Evolutionary conservation across 768 basidiomycete genomes (phyloP), one percentile per base, ranked within the genome.

Genomic region (Pleurotus eryngii): DNA sequence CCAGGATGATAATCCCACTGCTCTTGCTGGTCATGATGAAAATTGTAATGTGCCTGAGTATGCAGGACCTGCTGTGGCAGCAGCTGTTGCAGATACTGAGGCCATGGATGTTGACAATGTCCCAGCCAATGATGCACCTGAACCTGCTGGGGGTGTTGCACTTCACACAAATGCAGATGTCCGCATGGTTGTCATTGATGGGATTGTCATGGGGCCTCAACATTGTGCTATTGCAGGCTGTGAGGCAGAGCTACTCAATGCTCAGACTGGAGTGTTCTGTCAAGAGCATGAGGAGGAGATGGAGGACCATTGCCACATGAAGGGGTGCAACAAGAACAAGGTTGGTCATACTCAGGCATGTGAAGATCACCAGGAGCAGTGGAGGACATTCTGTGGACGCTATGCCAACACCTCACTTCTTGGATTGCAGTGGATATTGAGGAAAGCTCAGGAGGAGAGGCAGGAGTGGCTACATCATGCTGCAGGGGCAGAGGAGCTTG

Each of bases 181-280:
- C 22, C 12, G 37, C 20, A 55, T 60, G 60, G 45, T 58, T 47
- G 60, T 60, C 42, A 43, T 60, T 20, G 60, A 60, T 60, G 60
- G 57, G 4, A 58, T 60, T 60, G 60, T 60, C 30, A 55, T 60
- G 57, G 50, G 57, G 27, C 60, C 50, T 15, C 17, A 27, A 24
- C 59, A 60, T 26, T 60, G 59, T 60, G 59, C 57, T 11, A 27
- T 53, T 39, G 57, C 51, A 17, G 45, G 40, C 4, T 58, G 59
- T 51, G 42, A 48, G 15, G 11, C 14, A 11, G 42, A 26, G 17
- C 49, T 58, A 15, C 20, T 39, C 18, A 54, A 42, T 58, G 30
- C 57, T 54, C 50, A 45, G n/a, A 27, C 38, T 35, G 57, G 51
- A 4, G 51, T 53, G n/a, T 46, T 45, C 42, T 54, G 45, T 43